These are phyloP conservation scores for Pelargonium australe DNA, from an alignment of 441 rosid species.

Conservation along the genomic window DNA sequence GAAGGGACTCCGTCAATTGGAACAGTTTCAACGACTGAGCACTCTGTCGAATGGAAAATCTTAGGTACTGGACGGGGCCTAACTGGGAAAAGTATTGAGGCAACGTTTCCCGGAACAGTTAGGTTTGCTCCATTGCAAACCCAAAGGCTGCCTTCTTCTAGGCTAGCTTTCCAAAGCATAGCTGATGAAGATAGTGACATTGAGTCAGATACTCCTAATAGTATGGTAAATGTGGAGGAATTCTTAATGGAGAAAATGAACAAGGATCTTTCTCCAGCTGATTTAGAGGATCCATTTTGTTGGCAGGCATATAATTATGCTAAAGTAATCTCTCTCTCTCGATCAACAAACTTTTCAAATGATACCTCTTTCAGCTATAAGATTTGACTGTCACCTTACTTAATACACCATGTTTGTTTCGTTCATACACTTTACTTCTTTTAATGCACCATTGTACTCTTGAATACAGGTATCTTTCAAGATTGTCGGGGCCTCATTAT, in stretches of 20 bases:
- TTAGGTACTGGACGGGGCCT: slow-evolving; percentile 66
- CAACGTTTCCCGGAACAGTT: slow-evolving; percentile 87
- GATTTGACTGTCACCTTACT: background rate
- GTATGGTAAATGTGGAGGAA: slow-evolving; percentile 70
- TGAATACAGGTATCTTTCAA: slow-evolving; percentile 66
- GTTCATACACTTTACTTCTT: background rate
- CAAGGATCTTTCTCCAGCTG: slow-evolving; percentile 76
- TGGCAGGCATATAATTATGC: slow-evolving; percentile 95
- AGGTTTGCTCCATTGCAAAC: slow-evolving; percentile 77
- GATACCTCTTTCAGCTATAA: background rate
- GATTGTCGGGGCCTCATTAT: slow-evolving; percentile 69
- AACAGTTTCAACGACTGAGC: slow-evolving; percentile 67
- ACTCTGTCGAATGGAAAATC: slow-evolving; percentile 87
- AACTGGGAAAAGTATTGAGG: slow-evolving; percentile 72
- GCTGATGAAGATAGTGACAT: slow-evolving; percentile 75
- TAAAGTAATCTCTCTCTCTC: slow-evolving; percentile 35
- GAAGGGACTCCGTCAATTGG: slow-evolving; percentile 91
- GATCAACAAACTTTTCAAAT: slow-evolving; percentile 13
- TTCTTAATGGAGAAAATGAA: slow-evolving; percentile 77
- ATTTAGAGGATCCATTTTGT: slow-evolving; percentile 89
- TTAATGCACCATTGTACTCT: slow-evolving; percentile 10
- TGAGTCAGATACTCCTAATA: slow-evolving; percentile 53
- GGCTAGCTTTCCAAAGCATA: slow-evolving; percentile 28
- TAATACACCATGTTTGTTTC: background rate
- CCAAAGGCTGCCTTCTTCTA: slow-evolving; percentile 36